Conservation (phyloP, 1,139 yeast species). For the Taphrina wiesneri region DNA sequence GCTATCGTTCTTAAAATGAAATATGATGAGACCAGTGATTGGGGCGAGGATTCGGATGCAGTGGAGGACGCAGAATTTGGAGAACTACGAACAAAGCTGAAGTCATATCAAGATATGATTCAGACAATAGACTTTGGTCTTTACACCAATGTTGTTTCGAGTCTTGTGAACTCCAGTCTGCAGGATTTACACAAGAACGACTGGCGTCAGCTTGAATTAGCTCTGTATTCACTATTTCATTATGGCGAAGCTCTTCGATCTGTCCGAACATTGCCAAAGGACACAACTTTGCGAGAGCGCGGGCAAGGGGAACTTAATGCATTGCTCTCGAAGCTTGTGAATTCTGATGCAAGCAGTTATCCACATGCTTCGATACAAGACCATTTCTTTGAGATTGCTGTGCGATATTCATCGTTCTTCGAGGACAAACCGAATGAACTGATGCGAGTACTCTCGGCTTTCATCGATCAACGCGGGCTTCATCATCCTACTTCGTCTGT, state of each 20-base stretch:
- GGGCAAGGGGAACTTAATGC: slow-evolving; percentile 44
- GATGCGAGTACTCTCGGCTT: slow-evolving; percentile 67
- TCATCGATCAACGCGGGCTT: slow-evolving; percentile 77
- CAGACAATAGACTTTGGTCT: slow-evolving; percentile 73
- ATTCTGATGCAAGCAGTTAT: slow-evolving; percentile 47
- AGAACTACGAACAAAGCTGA: slow-evolving; percentile 72
- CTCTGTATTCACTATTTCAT: slow-evolving; percentile 74
- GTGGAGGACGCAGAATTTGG: slow-evolving; percentile 75
- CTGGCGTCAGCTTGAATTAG: slow-evolving; percentile 86
- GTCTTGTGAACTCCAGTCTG: slow-evolving; percentile 63
- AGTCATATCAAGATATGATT: slow-evolving; percentile 79
- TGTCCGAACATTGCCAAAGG: slow-evolving; percentile 32
- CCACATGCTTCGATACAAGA: slow-evolving; percentile 76
- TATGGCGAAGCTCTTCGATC: slow-evolving; percentile 73
- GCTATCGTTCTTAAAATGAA: slow-evolving; percentile 76
- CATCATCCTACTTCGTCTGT: slow-evolving; percentile 73
- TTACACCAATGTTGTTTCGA: slow-evolving; percentile 68
- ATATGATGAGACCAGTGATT: slow-evolving; percentile 71
- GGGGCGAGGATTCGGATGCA: slow-evolving; percentile 54
- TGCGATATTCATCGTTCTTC: slow-evolving; percentile 73
- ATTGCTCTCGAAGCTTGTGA: slow-evolving; percentile 64
- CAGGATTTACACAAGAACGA: slow-evolving; percentile 44
- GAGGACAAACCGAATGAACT: slow-evolving; percentile 55
- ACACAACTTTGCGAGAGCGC: slow-evolving; percentile 19
- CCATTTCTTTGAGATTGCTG: slow-evolving; percentile 77